phyloP scores from a whole-genome alignment of 306 rosid species.

The Medicago ruthenica region DNA sequence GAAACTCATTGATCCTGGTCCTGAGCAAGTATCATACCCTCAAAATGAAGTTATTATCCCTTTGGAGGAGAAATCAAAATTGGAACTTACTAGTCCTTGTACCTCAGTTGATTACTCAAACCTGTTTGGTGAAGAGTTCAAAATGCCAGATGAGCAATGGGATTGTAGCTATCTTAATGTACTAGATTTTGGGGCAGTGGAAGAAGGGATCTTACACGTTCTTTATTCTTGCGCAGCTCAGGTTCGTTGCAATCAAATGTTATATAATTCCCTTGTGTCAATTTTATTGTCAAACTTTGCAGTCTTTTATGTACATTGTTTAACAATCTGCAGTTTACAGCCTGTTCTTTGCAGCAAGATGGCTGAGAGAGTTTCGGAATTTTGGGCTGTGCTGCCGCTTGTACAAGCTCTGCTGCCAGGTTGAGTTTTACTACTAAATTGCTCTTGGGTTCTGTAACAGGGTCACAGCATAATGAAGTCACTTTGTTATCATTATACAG shows the following conservation, averaged over 20 bases:
- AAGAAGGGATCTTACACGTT: conserved; percentile 89
- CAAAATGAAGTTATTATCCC: conserved; percentile 55
- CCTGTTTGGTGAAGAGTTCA: conserved; percentile 87
- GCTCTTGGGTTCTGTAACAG: conserved; percentile 9
- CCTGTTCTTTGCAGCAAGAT: conserved; percentile 85
- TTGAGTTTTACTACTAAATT: conserved; percentile 46
- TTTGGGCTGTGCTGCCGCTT: conserved; percentile 83
- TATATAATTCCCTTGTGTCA: conserved; percentile 19
- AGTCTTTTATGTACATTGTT: conserved; percentile 46
- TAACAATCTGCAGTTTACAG: conserved; percentile 60
- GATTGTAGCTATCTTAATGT: conserved; percentile 75
- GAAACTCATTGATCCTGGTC: conserved; percentile 69
- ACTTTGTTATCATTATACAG: conserved; percentile 25
- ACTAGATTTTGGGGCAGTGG: conserved; percentile 83
- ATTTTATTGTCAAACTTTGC: conserved; percentile 34
- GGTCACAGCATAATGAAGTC: conserved; percentile 26
- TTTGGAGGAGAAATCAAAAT: conserved; percentile 60
- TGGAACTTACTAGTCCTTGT: conserved; percentile 54
- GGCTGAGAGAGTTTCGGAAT: conserved; percentile 76
- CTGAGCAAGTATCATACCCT: conserved; percentile 58
- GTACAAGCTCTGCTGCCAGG: conserved; percentile 95
- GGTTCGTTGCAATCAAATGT: conserved; percentile 60
- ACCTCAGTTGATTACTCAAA: conserved; percentile 73
- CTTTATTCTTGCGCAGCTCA: conserved; percentile 93
- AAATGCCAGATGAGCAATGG: conserved; percentile 74